Percentiles rank a stretch among this genome's conserved stretches.
Evolutionary conservation across 2,329 filamentous ascomycete species (phyloP).

Genomic region (Nigrospora osmanthi): DNA sequence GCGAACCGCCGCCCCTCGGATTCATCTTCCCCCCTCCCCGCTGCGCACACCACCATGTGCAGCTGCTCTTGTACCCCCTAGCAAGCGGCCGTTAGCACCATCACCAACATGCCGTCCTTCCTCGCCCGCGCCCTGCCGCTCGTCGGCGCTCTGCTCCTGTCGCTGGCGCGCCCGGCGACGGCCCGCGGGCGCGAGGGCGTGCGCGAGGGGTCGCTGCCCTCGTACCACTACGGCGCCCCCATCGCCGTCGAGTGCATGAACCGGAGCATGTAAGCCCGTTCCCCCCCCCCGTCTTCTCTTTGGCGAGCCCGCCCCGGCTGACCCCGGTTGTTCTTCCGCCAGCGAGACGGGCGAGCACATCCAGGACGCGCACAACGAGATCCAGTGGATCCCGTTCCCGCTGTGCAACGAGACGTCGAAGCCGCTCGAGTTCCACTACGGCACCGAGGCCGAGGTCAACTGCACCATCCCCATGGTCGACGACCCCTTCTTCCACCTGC

Average conservation of each 20-base stretch:
- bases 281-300: background rate
- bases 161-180: conserved; percentile 8
- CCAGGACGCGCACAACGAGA: conserved; percentile 69
- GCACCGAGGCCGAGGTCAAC: conserved; percentile 72
- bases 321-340: background rate
- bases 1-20: no score
- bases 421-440: conserved; percentile 81
- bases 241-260: conserved; percentile 69
- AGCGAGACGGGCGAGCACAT: conserved; percentile 89
- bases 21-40: no score
- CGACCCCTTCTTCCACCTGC: conserved; percentile 78
- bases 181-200: conserved; percentile 21
- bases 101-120: background rate
- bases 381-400: conserved; percentile 89
- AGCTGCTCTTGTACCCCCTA: no score
- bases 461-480: conserved; percentile 73
- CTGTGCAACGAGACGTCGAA: conserved; percentile 79
- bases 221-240: conserved; percentile 58
- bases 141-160: background rate
- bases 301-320: background rate
- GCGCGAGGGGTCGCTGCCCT: conserved; percentile 40
- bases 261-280: conserved; percentile 55
- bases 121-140: background rate
- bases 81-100: no score
- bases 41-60: no score